Evolutionary conservation across 2,329 filamentous ascomycete genomes (phyloP).

Genomic region (Cladosporium austrohemisphaericum): DNA sequence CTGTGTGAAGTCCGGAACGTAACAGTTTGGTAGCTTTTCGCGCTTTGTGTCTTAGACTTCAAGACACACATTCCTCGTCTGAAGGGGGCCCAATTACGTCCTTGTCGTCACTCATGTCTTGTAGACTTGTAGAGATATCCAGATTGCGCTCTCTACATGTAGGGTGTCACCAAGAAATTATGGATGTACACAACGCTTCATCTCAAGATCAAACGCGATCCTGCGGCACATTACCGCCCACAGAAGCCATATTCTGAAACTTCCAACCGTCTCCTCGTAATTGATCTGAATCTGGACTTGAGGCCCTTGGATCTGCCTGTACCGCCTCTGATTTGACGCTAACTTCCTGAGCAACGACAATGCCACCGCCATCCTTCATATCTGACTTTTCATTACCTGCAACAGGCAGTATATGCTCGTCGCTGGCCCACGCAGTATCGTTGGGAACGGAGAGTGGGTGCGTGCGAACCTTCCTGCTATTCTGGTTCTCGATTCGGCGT

Average conservation of each 20-base stretch:
- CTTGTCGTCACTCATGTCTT: no score
- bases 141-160: no score
- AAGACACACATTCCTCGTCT: no score
- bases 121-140: no score
- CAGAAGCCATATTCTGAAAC: neutral
- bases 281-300: neutral
- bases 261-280: conserved; percentile 5
- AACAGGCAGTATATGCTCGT: conserved; percentile 2
- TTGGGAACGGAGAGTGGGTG: conserved; percentile 6
- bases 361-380: neutral
- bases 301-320: neutral
- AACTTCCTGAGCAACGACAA: conserved; percentile 2
- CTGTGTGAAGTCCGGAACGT: no score
- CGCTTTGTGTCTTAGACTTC: no score
- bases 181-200: no score
- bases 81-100: no score
- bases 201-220: no score
- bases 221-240: neutral
- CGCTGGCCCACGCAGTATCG: conserved; percentile 3
- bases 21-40: no score
- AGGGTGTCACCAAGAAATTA: no score
- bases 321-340: neutral
- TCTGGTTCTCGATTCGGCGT: conserved; percentile 2
- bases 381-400: neutral
- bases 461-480: neutral